Base-by-base conservation (phyloP, 495 filamentous ascomycete genomes). In the Penicillium antarcticum region DNA sequence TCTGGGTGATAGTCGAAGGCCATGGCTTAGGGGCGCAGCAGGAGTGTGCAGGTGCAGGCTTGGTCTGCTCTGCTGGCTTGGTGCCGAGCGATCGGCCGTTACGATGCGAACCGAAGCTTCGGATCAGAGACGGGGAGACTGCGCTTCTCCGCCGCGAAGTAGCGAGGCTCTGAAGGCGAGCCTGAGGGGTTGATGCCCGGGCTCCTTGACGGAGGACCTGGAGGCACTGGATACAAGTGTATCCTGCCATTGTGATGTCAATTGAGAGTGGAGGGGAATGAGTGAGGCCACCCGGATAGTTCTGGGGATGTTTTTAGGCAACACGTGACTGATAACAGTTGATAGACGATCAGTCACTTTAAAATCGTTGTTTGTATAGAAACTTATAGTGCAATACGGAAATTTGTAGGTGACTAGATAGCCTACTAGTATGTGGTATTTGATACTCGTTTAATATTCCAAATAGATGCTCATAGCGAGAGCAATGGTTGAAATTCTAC, bases 201-300 rank as follows among this genome's bases (percentile, higher is more conserved):
- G 58, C 54, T 35, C 68, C 55, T 39, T 64, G 62, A 5, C 61
- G 63, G 31, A 76, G 60, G 24, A 57, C 69, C 53, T 72, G 69
- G 29, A 75, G 54, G 53, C 73, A 76, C 48, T 68, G 71, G 23
- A 64, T 62, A 61, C 73, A 76, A 34, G 73, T 73, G 51, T 71
- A 70, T 39, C 70, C 66, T 49, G 67, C 60, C 73, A 76, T 76
- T 56, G 62, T 61, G 57, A 32, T 43, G 49, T 46, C 29, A 45
- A 38, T 50, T 56, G 52, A 48, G 41, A 38, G 40, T 55, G 51
- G 34, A 37, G 36, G 11, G 50, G 14, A 48, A 42, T 12, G 33
- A 8, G 18, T 32, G 42, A 51, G 50, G 23, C 24, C 43, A 42
- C 14, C 39, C 40, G 26, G 57, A 56, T 38, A 12, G 45, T 10